Percentiles rank a stretch among this genome's conserved stretches.
These are phyloP conservation scores for Debaryomycetaceae sp. DNA, from an alignment of 1,139 yeast species.

Conservation along the genomic window DNA sequence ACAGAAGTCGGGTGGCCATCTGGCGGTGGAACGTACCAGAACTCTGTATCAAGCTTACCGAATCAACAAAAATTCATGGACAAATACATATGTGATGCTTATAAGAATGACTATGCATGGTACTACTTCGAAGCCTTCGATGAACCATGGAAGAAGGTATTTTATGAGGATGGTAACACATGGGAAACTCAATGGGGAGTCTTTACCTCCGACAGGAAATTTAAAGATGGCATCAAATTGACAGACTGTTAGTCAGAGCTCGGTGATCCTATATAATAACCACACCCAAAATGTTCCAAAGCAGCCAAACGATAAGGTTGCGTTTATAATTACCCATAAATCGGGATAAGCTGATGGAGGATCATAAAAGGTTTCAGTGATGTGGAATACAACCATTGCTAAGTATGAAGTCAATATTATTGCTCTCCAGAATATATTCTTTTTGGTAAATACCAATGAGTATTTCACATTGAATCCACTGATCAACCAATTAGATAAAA, in stretches of 20 bases:
- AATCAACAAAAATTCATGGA: slow-evolving; percentile 48
- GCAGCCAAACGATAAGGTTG: slow-evolving; percentile 69
- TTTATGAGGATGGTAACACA: slow-evolving; percentile 41
- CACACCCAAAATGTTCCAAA: slow-evolving; percentile 78
- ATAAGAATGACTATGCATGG: slow-evolving; percentile 42
- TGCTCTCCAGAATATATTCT: slow-evolving; percentile 50
- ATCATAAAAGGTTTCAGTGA: slow-evolving; percentile 44
- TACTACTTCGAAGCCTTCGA: slow-evolving; percentile 71
- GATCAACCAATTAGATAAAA: slow-evolving; percentile 80
- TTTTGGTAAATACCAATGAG: slow-evolving; percentile 31
- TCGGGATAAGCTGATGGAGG: slow-evolving; percentile 76
- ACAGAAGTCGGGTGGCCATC: slow-evolving; percentile 76
- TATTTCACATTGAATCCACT: slow-evolving; percentile 43
- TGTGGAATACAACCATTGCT: slow-evolving; percentile 50
- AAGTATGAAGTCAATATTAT: slow-evolving; percentile 59
- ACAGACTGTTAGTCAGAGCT: slow-evolving; percentile 9
- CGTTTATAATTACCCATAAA: slow-evolving; percentile 77
- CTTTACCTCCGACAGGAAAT: slow-evolving; percentile 43
- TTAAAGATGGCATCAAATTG: slow-evolving; percentile 4
- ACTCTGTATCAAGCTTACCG: slow-evolving; percentile 43
- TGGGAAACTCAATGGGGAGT: slow-evolving; percentile 80
- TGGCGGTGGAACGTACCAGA: slow-evolving; percentile 48
- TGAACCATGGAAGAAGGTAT: slow-evolving; percentile 64
- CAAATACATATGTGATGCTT: slow-evolving; percentile 50
- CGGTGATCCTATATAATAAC: slow-evolving; percentile 50